A percentile compares a stretch with the other conserved stretches of the same genome.
These are phyloP conservation scores for Cupressus sempervirens DNA, from an alignment of 75 land plant species.

Conservation along the genomic window DNA sequence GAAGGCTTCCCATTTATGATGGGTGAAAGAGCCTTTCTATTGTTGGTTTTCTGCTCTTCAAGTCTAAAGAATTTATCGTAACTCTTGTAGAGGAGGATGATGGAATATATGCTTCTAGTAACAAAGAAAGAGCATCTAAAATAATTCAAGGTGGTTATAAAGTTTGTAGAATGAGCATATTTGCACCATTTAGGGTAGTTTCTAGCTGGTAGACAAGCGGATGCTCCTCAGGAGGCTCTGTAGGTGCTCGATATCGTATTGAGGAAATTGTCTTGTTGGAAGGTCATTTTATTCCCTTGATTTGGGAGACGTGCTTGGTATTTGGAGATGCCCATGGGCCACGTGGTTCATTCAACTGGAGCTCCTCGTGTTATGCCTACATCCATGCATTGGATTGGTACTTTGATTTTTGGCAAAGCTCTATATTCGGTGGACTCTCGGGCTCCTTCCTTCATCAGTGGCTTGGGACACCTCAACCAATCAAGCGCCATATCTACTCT, in stretches of 20 bases:
- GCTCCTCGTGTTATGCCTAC: too few species aligned
- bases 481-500: too few species aligned
- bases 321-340: too few species aligned
- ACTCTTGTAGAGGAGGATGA: slow-evolving; percentile 58
- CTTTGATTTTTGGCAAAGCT: too few species aligned
- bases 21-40: slow-evolving; percentile 70
- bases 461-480: too few species aligned
- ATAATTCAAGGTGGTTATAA: slow-evolving; percentile 76
- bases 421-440: too few species aligned
- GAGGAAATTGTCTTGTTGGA: slow-evolving; percentile 83
- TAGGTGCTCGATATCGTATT: slow-evolving; percentile 88
- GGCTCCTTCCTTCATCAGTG: too few species aligned
- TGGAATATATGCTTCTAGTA: slow-evolving; percentile 25
- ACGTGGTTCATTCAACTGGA: too few species aligned
- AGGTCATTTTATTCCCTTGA: too few species aligned
- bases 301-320: too few species aligned
- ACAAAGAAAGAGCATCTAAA: slow-evolving; percentile 26
- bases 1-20: slow-evolving; percentile 80
- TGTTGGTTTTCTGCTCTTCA: slow-evolving; percentile 63
- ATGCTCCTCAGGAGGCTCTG: slow-evolving; percentile 87
- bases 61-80: slow-evolving; percentile 48
- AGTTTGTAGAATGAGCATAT: slow-evolving; percentile 82
- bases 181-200: slow-evolving; percentile 88
- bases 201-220: slow-evolving; percentile 73
- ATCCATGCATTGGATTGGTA: too few species aligned